phyloP scores from a whole-genome alignment of 129 eudicot species.

The Flaveria ramosissima region DNA sequence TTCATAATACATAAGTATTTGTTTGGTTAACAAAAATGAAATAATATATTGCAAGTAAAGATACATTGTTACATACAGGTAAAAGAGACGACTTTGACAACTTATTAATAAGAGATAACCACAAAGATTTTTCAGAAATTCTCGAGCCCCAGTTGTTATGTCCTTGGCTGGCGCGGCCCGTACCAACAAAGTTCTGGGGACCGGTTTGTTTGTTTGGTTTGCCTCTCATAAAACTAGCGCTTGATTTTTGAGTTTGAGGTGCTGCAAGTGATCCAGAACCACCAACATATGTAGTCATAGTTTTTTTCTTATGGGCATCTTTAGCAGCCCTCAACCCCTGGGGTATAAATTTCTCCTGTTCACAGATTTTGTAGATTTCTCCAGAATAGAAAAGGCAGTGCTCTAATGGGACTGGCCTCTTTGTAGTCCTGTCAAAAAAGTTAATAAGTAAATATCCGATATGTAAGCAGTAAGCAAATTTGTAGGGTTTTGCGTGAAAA shows the following conservation, averaged over 20 bases:
- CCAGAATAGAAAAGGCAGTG: constrained; percentile 90
- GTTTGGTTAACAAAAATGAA: neutral
- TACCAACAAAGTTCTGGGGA: constrained; percentile 49
- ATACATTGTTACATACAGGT: constrained; percentile 67
- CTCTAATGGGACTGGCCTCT: constrained; percentile 97
- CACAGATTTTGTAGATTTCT: constrained; percentile 91
- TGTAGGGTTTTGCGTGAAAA: neutral
- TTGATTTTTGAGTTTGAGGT: constrained; percentile 58
- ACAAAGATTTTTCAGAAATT: constrained; percentile 82
- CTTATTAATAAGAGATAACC: constrained; percentile 81
- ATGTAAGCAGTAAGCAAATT: neutral
- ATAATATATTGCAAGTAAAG: neutral
- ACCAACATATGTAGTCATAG: constrained; percentile 36
- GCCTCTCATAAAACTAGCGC: constrained; percentile 43
- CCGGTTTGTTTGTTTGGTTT: constrained; percentile 85
- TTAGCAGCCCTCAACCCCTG: constrained; percentile 88
- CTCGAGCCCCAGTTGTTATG: constrained; percentile 60
- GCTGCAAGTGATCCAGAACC: constrained; percentile 50
- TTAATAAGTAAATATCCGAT: neutral
- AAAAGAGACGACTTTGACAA: constrained; percentile 73
- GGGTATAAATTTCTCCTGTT: constrained; percentile 65
- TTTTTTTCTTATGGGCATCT: constrained; percentile 74
- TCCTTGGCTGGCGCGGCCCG: constrained; percentile 48
- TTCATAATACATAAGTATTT: neutral
- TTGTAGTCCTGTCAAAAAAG: constrained; percentile 72